Base-by-base conservation (phyloP, 2,329 filamentous ascomycete genomes). In the Metarhizium brunneum region DNA sequence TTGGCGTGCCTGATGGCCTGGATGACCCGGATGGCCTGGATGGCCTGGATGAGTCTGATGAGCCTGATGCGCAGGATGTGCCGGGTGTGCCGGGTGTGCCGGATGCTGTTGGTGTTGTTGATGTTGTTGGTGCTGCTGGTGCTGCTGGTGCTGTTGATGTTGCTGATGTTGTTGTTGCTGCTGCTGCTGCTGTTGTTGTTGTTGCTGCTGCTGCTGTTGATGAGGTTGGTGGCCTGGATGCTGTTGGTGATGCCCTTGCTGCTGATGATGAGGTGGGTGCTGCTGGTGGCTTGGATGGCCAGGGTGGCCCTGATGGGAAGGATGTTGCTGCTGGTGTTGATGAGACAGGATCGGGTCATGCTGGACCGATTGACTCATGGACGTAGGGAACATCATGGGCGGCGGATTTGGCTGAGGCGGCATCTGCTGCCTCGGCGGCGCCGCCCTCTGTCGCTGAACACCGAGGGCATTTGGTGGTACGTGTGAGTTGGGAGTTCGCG, bases 401-500 rank as follows among this genome's bases (percentile, higher is more conserved):
- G 69, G 65, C 36, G 68, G 65, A 49, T 69, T 69, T 14, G 69
- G 60, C 61, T 71, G 69, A 47, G 72, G 65, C 60, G 71, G 70
- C 68, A 78, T 76, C 69, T 75, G 73, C 61, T 72, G 78, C 57
- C 71, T 73, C 58, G 71, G 69, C 47, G 69, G 73, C 29, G 72
- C 74, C 47, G 67, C 73, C 61, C 72, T 77, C 63, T 76, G 70
- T 52, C 74, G 69, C 56, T 74, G 69, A 56, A 75, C 69, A 57
- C 71, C 71, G 60, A 77, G 73, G 47, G 76, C 72, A 62, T 76
- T 76, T 54, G 79, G 71, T 56, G 79, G 71, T 54, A 78, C 69
- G 62, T 78, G 78, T 53, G 71, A 64, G 56, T 71, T 73, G 36
- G 75, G 71, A 18, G 71, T 59, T 61, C 71, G 71, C 59, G 75